Percentiles rank a stretch among this genome's conserved stretches.
These are phyloP conservation scores for Clohesyomyces aquaticus DNA, from an alignment of 495 filamentous ascomycete genomes.

Conservation along the genomic window DNA sequence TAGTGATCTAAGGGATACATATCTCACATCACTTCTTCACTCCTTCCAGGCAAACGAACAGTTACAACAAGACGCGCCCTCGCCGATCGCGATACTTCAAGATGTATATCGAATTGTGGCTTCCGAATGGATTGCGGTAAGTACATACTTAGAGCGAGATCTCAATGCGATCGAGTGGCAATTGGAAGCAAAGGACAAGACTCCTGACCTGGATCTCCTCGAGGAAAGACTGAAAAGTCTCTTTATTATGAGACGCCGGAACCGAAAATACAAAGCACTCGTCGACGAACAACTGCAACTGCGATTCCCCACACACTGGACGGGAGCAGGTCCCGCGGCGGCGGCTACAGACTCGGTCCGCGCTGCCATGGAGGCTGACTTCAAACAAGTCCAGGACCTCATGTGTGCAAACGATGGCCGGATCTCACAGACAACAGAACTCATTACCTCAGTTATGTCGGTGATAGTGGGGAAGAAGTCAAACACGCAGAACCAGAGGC, in stretches of 20 bases:
- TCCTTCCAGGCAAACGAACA: slow-evolving; percentile 2
- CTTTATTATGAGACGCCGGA: slow-evolving; percentile 29
- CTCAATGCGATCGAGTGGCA: slow-evolving; percentile 33
- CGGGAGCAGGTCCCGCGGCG: neutral
- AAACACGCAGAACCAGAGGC: slow-evolving; percentile 16
- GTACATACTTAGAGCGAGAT: slow-evolving; percentile 37
- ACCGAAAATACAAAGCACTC: slow-evolving; percentile 27
- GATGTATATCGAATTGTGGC: slow-evolving; percentile 36
- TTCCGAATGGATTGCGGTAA: slow-evolving; percentile 38
- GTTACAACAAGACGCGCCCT: neutral
- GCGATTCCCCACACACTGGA: neutral
- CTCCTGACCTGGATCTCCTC: slow-evolving; percentile 17
- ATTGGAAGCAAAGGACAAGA: slow-evolving; percentile 31
- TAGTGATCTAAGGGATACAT: slow-evolving; percentile 7
- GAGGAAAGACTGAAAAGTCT: slow-evolving; percentile 27
- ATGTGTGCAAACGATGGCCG: neutral
- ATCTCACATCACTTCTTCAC: slow-evolving; percentile 9
- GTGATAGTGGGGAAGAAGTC: slow-evolving; percentile 29
- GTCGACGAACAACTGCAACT: slow-evolving; percentile 24
- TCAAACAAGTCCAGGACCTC: slow-evolving; percentile 8
- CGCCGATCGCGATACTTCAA: slow-evolving; percentile 23
- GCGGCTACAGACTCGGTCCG: neutral
- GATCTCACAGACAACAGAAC: slow-evolving; percentile 27
- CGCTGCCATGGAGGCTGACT: slow-evolving; percentile 10
- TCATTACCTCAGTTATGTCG: slow-evolving; percentile 29